Evolutionary conservation across 1,284 basidiomycete genomes (phyloP).

Genomic region (Ustilago vetiveriae): DNA sequence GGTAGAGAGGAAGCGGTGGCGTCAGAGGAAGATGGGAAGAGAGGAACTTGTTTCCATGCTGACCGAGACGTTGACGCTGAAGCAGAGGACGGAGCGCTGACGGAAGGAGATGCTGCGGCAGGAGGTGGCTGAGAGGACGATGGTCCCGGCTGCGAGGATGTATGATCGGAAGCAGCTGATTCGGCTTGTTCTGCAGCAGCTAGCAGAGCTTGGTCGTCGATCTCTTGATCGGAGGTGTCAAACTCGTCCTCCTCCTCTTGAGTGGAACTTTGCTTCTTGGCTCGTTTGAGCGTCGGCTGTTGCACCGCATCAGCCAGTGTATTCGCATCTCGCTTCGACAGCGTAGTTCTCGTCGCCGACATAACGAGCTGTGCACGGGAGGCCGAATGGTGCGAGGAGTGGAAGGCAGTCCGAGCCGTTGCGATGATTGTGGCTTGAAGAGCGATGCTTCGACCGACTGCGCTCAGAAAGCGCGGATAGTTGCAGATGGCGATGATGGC

Average conservation of each 20-base stretch:
- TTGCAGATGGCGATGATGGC: background rate
- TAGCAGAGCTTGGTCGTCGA: conserved; percentile 49
- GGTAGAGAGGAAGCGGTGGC: conserved; percentile 1
- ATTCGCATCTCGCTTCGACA: conserved; percentile 33
- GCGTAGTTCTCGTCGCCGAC: conserved; percentile 12
- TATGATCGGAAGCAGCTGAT: conserved; percentile 14
- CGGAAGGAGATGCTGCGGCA: background rate
- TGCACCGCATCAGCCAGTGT: conserved; percentile 11
- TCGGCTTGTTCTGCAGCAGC: conserved; percentile 51
- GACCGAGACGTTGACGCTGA: conserved; percentile 1
- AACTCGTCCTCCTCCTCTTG: conserved; percentile 54
- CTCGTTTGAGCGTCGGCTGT: conserved; percentile 1
- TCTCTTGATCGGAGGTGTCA: conserved; percentile 34
- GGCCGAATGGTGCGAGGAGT: background rate
- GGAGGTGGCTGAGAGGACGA: conserved; percentile 1
- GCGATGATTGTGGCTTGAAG: background rate
- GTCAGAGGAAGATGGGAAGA: background rate
- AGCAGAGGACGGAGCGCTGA: background rate
- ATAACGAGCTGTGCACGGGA: conserved; percentile 1
- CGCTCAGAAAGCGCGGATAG: conserved; percentile 8
- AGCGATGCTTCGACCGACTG: background rate
- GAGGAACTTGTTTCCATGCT: background rate
- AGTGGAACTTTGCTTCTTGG: background rate
- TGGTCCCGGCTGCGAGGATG: conserved; percentile 13
- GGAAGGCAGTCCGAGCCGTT: background rate